Conservation (phyloP, 2,329 filamentous ascomycete genomes). For the Teratosphaeria viscida region DNA sequence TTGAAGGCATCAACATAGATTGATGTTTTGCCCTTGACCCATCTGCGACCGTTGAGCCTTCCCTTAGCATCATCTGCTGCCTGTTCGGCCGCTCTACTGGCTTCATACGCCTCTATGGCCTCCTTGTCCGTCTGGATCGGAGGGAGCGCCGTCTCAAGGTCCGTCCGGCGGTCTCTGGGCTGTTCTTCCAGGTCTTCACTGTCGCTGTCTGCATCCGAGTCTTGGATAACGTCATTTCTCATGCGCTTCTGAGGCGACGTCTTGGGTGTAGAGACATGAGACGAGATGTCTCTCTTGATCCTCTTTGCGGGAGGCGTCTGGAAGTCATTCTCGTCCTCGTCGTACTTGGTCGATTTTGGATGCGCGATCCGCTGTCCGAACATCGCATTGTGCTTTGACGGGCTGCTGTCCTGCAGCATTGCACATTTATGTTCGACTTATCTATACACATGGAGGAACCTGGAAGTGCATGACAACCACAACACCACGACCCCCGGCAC, state of each 20-base stretch:
- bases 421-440: not conserved
- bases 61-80: conserved; percentile 22
- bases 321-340: conserved; percentile 26
- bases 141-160: conserved; percentile 62
- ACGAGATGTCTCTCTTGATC: conserved; percentile 20
- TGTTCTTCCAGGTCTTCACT: conserved; percentile 17
- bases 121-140: conserved; percentile 55
- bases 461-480: not conserved
- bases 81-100: conserved; percentile 48
- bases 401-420: conserved; percentile 30
- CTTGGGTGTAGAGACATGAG: not conserved
- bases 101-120: conserved; percentile 72
- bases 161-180: conserved; percentile 43
- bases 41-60: conserved; percentile 48
- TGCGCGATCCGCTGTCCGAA: conserved; percentile 31
- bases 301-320: conserved; percentile 29
- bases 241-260: conserved; percentile 29
- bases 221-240: conserved; percentile 22
- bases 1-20: conserved; percentile 98
- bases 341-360: conserved; percentile 35
- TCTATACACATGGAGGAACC: not conserved
- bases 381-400: conserved; percentile 40
- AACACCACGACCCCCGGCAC: not conserved
- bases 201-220: conserved; percentile 24
- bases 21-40: conserved; percentile 70